Conservation (phyloP, 2,329 filamentous ascomycete species). For the Ustulina deusta region DNA sequence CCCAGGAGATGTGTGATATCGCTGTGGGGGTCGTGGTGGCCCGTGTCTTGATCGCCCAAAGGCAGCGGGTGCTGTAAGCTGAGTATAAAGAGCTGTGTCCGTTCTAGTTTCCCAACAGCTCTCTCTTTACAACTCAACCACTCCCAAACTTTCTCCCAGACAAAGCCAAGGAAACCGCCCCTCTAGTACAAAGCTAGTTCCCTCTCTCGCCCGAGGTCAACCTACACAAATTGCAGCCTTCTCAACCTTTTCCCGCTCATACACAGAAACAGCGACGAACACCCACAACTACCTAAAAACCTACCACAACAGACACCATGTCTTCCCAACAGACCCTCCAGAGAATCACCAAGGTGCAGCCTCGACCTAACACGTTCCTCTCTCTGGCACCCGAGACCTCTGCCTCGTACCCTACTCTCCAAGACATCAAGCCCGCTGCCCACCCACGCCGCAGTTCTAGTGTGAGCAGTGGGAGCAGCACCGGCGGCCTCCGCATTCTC, state of each 20-base stretch:
- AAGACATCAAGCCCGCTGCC: conserved; percentile 50
- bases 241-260: conserved; percentile 23
- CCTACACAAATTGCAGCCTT: neutral
- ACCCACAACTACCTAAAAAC: conserved; percentile 12
- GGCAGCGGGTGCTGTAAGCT: conserved; percentile 11
- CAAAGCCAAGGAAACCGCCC: conserved; percentile 27
- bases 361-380: conserved; percentile 61
- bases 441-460: conserved; percentile 65
- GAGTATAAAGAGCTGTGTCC: conserved; percentile 41
- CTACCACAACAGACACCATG: conserved; percentile 44
- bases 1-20: conserved; percentile 30
- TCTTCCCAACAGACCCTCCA: conserved; percentile 43
- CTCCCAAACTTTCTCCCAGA: conserved; percentile 20
- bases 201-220: neutral
- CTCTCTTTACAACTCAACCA: conserved; percentile 25
- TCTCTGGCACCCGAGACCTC: conserved; percentile 70
- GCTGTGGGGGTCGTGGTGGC: conserved; percentile 37
- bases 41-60: conserved; percentile 30
- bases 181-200: conserved; percentile 24
- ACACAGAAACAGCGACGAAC: conserved; percentile 22
- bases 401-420: conserved; percentile 62
- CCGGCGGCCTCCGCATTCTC: conserved; percentile 64
- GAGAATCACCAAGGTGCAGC: conserved; percentile 42
- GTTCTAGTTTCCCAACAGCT: conserved; percentile 22
- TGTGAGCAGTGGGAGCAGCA: conserved; percentile 61